Base-by-base conservation (phyloP, 2,329 filamentous ascomycete genomes). In the Colletotrichum chrysophilum region DNA sequence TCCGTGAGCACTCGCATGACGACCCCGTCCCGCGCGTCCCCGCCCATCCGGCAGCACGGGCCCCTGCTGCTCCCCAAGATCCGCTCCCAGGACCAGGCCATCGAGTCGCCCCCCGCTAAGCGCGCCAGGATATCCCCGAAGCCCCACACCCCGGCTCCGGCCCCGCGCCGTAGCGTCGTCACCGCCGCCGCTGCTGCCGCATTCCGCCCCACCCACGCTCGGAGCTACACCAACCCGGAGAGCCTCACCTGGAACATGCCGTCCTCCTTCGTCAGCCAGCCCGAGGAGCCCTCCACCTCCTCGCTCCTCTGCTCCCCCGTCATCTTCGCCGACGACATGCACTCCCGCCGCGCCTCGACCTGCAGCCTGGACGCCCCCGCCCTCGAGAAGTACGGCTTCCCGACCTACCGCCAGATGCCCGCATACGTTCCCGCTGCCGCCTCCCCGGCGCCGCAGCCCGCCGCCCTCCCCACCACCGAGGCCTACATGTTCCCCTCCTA, bases 11-110 rank as follows among this genome's bases (percentile, higher is more conserved):
- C 93, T 24, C 88, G 90, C 78, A 88, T 91, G 79, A 94, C 93
- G 69, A 96, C 94, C 14, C 94, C 94, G 52, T 86, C 89, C 55
- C 87, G 89, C 69, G 90, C 89, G 69, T 89, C 90, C 78, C 94
- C 94, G 38, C 94, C 95, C 76, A 91, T 96, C 79, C 91, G 93
- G 76, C 93, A 95, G 77, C 93, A 96, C 85, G 95, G 95, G 68
- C 95, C 95, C 67, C 88, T 95, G 65, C 88, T 98, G 75, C 89
- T 98, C 36, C 95, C 95, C 81, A 97, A 96, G 89, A 96, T 97
- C 86, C 91, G 95, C 76, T 91, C 91, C 55, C 95, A 97, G 85
- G 95, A 98, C 85, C 94, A 96, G 85, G 89, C 93, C 77, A 91
- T 95, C 77, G 91, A 93, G 67, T 82, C 83, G 34, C 81, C 84